Evolutionary conservation across 306 rosid genomes (phyloP).

Genomic region (Pterocarpus santalinus): DNA sequence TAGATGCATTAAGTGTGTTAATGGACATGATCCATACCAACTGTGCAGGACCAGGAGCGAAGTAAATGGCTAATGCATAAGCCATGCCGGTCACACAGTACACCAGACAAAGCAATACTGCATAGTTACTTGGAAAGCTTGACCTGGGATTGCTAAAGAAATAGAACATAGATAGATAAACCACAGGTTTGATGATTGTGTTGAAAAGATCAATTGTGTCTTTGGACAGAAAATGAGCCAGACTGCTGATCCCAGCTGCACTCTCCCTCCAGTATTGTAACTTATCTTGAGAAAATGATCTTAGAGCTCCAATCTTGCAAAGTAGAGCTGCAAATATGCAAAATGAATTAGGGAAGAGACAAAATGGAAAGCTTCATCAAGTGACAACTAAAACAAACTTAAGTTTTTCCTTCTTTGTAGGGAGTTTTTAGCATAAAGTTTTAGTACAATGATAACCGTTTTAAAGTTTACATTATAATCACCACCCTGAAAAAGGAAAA

Average conservation of each 20-base stretch:
- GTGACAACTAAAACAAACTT: neutral
- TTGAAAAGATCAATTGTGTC: slow-evolving; percentile 80
- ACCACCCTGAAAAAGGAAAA: neutral
- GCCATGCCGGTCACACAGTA: slow-evolving; percentile 90
- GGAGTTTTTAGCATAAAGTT: neutral
- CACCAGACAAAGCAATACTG: slow-evolving; percentile 69
- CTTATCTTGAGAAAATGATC: slow-evolving; percentile 78
- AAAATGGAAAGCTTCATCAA: neutral
- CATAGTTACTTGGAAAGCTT: slow-evolving; percentile 63
- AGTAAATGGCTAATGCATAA: slow-evolving; percentile 69
- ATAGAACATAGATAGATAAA: slow-evolving; percentile 88
- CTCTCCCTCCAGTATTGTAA: slow-evolving; percentile 84
- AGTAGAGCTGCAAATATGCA: slow-evolving; percentile 71
- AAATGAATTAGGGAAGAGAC: slow-evolving; percentile 21
- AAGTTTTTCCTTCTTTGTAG: neutral
- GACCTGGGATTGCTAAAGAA: slow-evolving; percentile 91
- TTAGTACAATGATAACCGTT: neutral
- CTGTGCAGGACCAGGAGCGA: slow-evolving; percentile 81
- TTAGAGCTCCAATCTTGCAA: slow-evolving; percentile 79
- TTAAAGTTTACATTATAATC: neutral
- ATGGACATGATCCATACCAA: slow-evolving; percentile 58
- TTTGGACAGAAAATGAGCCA: slow-evolving; percentile 83
- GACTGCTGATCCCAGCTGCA: slow-evolving; percentile 80
- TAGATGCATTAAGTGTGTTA: neutral
- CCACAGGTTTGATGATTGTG: slow-evolving; percentile 79